Evolutionary conservation across 2,329 filamentous ascomycete genomes (phyloP).

Genomic region (Penicillium fuscoglaucum): DNA sequence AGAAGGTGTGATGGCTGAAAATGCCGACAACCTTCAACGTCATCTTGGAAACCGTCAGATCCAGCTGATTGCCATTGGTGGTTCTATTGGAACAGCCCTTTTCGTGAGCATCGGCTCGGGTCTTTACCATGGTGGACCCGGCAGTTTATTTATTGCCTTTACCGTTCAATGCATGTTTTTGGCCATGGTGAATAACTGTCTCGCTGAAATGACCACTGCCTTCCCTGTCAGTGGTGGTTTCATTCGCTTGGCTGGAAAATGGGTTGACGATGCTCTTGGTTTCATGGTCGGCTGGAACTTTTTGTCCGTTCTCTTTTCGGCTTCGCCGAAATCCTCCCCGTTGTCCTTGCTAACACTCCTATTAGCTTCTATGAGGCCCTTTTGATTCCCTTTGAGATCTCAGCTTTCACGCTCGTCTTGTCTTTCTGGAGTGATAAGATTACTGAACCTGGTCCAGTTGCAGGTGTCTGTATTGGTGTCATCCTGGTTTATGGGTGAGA

Average conservation of each 20-base stretch:
- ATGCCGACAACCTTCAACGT: conserved; percentile 25
- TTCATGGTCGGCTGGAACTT: conserved; percentile 52
- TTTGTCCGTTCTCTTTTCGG: conserved; percentile 30
- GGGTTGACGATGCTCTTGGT: conserved; percentile 49
- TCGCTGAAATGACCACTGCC: conserved; percentile 49
- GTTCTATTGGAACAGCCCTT: conserved; percentile 42
- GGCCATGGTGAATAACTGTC: conserved; percentile 41
- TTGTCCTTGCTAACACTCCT: conserved; percentile 5
- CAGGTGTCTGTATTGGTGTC: conserved; percentile 34
- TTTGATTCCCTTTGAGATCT: conserved; percentile 45
- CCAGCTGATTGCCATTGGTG: conserved; percentile 42
- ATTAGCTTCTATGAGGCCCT: conserved; percentile 42
- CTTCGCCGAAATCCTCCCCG: neutral
- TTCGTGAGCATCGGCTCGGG: conserved; percentile 43
- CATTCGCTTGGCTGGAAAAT: conserved; percentile 44
- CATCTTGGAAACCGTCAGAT: conserved; percentile 28
- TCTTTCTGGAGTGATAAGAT: conserved; percentile 40
- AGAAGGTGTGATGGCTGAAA: conserved; percentile 30
- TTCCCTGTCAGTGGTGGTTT: conserved; percentile 46
- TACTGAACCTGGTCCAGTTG: conserved; percentile 32
- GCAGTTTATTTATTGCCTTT: conserved; percentile 41
- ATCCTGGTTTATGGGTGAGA: conserved; percentile 32
- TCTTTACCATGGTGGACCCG: conserved; percentile 41
- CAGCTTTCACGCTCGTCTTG: conserved; percentile 44
- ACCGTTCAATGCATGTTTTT: conserved; percentile 33